A percentile compares a stretch with the other conserved stretches of the same genome.
Evolutionary conservation across 2,329 filamentous ascomycete species (phyloP).

Genomic region (Cyanodermella asteris): DNA sequence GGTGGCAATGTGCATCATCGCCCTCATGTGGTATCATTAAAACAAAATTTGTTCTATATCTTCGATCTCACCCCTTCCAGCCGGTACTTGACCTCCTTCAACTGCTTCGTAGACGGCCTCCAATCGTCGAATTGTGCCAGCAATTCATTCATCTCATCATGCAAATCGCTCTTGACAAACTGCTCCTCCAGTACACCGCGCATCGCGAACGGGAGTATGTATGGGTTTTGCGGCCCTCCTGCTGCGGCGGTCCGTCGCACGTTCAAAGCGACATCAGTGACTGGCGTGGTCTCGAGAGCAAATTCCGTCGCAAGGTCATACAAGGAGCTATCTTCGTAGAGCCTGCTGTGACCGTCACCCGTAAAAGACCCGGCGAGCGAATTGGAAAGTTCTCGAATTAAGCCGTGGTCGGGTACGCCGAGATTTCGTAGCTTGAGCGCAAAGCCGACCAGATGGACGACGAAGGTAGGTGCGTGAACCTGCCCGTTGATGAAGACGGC

Average conservation of each 20-base stretch:
- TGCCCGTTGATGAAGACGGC: conserved; percentile 92
- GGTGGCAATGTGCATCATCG: too few species aligned
- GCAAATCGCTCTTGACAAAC: conserved; percentile 61
- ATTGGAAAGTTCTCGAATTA: conserved; percentile 72
- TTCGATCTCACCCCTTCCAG: conserved; percentile 81
- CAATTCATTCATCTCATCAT: conserved; percentile 53
- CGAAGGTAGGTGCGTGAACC: conserved; percentile 79
- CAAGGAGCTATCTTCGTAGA: conserved; percentile 75
- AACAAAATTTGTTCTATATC: conserved; percentile 25
- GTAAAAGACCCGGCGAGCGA: conserved; percentile 80
- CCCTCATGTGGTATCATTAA: too few species aligned
- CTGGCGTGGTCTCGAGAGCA: conserved; percentile 45
- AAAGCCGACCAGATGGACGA: conserved; percentile 82
- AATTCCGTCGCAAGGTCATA: conserved; percentile 61
- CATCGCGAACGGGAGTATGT: conserved; percentile 88
- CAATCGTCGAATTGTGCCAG: conserved; percentile 82
- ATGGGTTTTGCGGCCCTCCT: conserved; percentile 44
- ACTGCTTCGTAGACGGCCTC: conserved; percentile 70
- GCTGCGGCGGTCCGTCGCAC: conserved; percentile 26
- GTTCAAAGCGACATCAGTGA: conserved; percentile 26
- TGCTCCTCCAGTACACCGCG: conserved; percentile 81
- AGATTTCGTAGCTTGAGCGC: conserved; percentile 84
- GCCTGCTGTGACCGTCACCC: conserved; percentile 77
- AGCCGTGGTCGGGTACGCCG: conserved; percentile 76
- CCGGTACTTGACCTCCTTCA: conserved; percentile 91